Conservation (phyloP, 2,329 filamentous ascomycete genomes). For the Aspergillus spinulosporus region DNA sequence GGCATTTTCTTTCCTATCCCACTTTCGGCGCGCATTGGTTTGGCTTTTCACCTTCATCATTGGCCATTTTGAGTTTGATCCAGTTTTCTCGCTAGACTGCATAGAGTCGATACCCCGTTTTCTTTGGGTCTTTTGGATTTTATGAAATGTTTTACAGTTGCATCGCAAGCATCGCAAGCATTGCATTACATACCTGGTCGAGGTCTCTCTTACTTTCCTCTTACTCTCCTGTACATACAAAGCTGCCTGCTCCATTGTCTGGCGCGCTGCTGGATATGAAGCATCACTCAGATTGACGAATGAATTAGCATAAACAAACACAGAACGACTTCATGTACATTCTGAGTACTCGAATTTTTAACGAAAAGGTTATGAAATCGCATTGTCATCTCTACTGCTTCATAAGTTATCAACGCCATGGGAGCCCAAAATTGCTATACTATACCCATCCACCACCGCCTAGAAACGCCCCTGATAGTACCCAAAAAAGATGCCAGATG, state of each 20-base stretch:
- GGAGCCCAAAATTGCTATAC: too few relatives aligned
- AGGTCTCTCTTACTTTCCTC: neutral
- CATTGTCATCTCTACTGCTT: too few relatives aligned
- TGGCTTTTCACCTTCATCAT: neutral
- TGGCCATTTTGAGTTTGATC: neutral
- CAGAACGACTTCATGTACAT: neutral
- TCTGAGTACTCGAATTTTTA: too few relatives aligned
- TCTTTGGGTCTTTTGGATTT: conserved; percentile 12
- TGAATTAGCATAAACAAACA: neutral
- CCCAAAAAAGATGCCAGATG: too few relatives aligned
- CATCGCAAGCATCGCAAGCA: neutral
- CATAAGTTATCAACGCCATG: too few relatives aligned
- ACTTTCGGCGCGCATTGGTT: neutral
- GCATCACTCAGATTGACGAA: neutral
- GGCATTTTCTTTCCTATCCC: neutral
- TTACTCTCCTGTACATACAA: conserved; percentile 5
- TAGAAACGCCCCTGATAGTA: too few relatives aligned
- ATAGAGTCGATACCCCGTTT: conserved; percentile 17
- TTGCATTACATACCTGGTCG: conserved; percentile 2
- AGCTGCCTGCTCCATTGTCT: neutral
- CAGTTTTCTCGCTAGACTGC: conserved; percentile 7
- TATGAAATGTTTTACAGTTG: neutral
- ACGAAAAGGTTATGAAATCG: too few relatives aligned
- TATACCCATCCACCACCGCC: too few relatives aligned
- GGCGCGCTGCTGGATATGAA: neutral